Base-by-base conservation (phyloP, 2,329 filamentous ascomycete species). In the Paramyrothecium roridum region DNA sequence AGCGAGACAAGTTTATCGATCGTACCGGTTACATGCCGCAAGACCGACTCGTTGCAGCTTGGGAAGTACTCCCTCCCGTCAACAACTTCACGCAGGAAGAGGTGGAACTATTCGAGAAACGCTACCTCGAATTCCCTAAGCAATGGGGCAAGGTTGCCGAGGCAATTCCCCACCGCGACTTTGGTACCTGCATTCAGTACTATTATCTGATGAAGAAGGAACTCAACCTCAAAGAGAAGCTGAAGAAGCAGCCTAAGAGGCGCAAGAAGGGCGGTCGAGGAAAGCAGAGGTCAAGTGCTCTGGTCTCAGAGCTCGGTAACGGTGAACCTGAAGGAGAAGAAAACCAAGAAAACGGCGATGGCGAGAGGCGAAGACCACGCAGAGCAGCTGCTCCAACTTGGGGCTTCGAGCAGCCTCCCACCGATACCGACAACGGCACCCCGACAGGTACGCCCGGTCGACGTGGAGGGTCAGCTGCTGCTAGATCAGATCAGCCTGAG, bases 121-220 rank as follows among this genome's bases (percentile, higher is more conserved):
- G 84, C 12, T 93, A 91, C 65, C 79, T 90, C 52, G 87, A 91
- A 58, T 83, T 82, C 56, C 88, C 89, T 0, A 95, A 95, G 77
- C 89, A 92, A 65, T 95, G 89, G 89, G 88, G 89, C 55, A 86
- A 84, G 63, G 86, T 95, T 56, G 88, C 90, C 6, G 84, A 88
- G 56, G 79, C 80, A 22, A 74, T 93, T 7, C 81, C 82, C 1
- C 79, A 81, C 30, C 84, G 90, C 22, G 86, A 89, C 63, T 92
- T 91, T 70, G 87, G 88, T 60, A 84, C 89, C 49, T 91, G 88
- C 70, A 95, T 95, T 62, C 88, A 91, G 67, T 91, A 93, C 70
- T 95, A 95, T 72, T 95, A 95, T 70, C 80, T 90, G 59, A 90
- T 88, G 67, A 95, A 86, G 73, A 88, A 88, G 73, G 80, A 86